These are phyloP conservation scores for Solanum chiquidenum DNA, from an alignment of 257 asterid species.

Conservation along the genomic window DNA sequence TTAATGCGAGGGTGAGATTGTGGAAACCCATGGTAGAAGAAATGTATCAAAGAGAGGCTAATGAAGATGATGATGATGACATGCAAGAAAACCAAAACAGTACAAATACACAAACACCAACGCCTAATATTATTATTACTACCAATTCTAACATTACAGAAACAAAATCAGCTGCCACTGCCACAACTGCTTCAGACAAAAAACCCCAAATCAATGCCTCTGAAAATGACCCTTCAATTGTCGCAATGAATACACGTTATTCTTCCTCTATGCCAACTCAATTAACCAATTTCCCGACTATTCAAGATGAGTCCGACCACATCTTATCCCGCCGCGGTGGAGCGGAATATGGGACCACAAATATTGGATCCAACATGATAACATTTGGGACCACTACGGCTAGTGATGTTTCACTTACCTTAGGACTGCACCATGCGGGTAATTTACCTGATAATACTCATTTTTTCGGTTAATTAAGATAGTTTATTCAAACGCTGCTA, in stretches of 20 bases:
- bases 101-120: slow-evolving; percentile 52
- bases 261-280: not conserved
- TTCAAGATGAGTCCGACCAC: slow-evolving; percentile 4
- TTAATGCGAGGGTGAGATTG: slow-evolving; percentile 96
- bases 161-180: slow-evolving; percentile 7
- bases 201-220: slow-evolving; percentile 33
- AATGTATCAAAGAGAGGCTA: slow-evolving; percentile 89
- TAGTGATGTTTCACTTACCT: slow-evolving; percentile 85
- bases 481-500: slow-evolving; percentile 10
- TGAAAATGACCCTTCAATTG: slow-evolving; percentile 52
- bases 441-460: slow-evolving; percentile 58
- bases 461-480: slow-evolving; percentile 46
- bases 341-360: not conserved
- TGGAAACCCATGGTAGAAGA: slow-evolving; percentile 99
- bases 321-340: not conserved
- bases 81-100: slow-evolving; percentile 22
- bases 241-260: slow-evolving; percentile 38
- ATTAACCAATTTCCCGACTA: slow-evolving; percentile 1
- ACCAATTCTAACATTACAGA: not conserved
- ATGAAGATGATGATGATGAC: slow-evolving; percentile 25
- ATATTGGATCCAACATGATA: slow-evolving; percentile 35
- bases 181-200: slow-evolving; percentile 16
- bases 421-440: slow-evolving; percentile 91
- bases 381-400: slow-evolving; percentile 48
- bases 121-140: not conserved